phyloP scores from a whole-genome alignment of 805 yeast genomes.

The Candida boidinii region DNA sequence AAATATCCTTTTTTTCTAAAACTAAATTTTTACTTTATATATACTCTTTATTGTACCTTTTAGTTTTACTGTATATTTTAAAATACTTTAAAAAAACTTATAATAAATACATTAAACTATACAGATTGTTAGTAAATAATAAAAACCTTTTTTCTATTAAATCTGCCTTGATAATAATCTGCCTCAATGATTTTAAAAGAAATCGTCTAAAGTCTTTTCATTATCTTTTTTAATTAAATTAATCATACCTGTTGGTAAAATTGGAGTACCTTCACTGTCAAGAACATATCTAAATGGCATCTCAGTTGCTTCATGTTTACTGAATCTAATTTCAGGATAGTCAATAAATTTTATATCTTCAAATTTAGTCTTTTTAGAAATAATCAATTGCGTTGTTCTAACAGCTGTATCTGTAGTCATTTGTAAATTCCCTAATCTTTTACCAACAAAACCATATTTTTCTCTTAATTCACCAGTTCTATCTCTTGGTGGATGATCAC shows the following conservation, averaged over 20 bases:
- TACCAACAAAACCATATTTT: conserved; percentile 78
- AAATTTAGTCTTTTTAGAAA: conserved; percentile 47
- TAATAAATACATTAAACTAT: too few relatives aligned
- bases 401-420: conserved; percentile 99
- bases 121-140: too few relatives aligned
- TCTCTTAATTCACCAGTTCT: conserved; percentile 82
- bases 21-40: too few relatives aligned
- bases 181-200: too few relatives aligned
- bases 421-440: conserved; percentile 79
- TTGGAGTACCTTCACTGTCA: conserved; percentile 58
- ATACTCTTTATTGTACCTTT: too few relatives aligned
- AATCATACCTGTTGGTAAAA: conserved; percentile 88
- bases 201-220: conserved; percentile 72
- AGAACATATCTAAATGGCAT: conserved; percentile 94
- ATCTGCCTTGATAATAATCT: too few relatives aligned
- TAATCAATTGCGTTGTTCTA: conserved; percentile 76
- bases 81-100: too few relatives aligned
- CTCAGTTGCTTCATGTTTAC: conserved; percentile 84
- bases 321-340: conserved; percentile 88
- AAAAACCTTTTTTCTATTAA: too few relatives aligned
- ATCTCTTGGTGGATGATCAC: conserved; percentile 90
- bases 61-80: too few relatives aligned
- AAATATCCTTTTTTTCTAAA: too few relatives aligned
- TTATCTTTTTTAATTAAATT: conserved; percentile 79
- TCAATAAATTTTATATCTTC: conserved; percentile 80